Percentiles rank a stretch among this genome's conserved stretches.
Evolutionary conservation across 1,284 basidiomycete species (phyloP).

Genomic region (Stygiomarasmius scandens): DNA sequence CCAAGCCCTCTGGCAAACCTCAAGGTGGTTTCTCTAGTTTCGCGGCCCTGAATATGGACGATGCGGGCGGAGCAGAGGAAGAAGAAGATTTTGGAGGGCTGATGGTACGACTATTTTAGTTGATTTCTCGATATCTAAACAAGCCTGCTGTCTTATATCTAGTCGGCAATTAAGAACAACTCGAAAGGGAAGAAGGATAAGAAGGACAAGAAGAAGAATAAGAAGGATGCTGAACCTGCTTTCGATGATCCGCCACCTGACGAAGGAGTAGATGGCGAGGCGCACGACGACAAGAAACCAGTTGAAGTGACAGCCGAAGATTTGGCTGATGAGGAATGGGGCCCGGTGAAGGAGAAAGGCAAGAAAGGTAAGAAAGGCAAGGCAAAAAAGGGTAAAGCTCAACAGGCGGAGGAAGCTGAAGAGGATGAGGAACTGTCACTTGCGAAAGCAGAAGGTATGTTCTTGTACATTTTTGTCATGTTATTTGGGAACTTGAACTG

Average conservation of each 20-base stretch:
- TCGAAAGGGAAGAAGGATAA: conserved; percentile 48
- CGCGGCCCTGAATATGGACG: conserved; percentile 50
- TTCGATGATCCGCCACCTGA: conserved; percentile 30
- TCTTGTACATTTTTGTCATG: conserved; percentile 2
- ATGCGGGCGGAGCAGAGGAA: conserved; percentile 58
- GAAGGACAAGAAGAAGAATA: conserved; percentile 70
- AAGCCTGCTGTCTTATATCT: conserved; percentile 12
- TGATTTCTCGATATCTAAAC: conserved; percentile 4
- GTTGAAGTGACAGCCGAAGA: conserved; percentile 63
- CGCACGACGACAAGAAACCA: conserved; percentile 36
- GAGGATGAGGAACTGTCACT: conserved; percentile 18
- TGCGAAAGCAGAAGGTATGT: conserved; percentile 20
- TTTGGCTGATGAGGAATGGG: conserved; percentile 71
- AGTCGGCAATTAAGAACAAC: conserved; percentile 64
- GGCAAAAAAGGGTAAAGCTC: conserved; percentile 55
- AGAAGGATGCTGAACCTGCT: conserved; percentile 39
- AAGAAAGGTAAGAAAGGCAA: conserved; percentile 64
- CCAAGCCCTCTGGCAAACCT: conserved; percentile 21
- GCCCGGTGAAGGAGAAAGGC: conserved; percentile 55
- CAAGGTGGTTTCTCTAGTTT: conserved; percentile 54
- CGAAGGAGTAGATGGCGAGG: conserved; percentile 12
- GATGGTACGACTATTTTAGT: conserved; percentile 67
- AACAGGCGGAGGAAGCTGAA: conserved; percentile 44
- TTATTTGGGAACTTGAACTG: conserved; percentile 12
- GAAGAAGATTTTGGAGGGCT: conserved; percentile 81